Evolutionary conservation across 1,284 basidiomycete species (phyloP), one percentile per base, ranked within the genome.

Genomic region (Pseudozyma pruni): DNA sequence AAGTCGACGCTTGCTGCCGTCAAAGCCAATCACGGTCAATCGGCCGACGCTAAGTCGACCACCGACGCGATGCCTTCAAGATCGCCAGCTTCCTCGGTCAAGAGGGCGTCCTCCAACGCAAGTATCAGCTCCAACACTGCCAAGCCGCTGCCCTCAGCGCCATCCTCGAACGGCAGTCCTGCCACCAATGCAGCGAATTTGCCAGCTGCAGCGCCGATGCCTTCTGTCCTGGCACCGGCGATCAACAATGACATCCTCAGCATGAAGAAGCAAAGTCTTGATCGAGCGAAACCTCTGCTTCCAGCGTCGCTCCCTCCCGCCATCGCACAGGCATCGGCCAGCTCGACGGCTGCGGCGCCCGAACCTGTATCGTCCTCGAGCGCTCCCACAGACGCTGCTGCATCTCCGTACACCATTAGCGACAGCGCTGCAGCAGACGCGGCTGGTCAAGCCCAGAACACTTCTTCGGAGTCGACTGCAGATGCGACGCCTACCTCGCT

Each of bases 1-100:
- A 66, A 58, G 22, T 50, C 55, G 19, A 59, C 62, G 2, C 42
- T 66, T 14, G 62, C 62, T 39, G 51, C 62, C 19, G 62, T 35
- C 20, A 58, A 47, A 20, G 31, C 62, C 5, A 54, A 35, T n/a
- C 50, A 54, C 29, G 50, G 42, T 29, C 45, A 40, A 7, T 29
- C 25, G 8, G 38, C 50, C 37, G 54, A 38, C 39, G 17, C 35
- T 17, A 51, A 55, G n/a, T 40, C 61, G 5, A n/a, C 50, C 23
- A 19, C 32, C 13, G 39, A 44, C 8, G 35, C 47, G 16, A 9
- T 37, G 27, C 31, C 45, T 13, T 10, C 23, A 8, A 38, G 51
- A 16, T 40, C 48, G 23, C 38, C 54, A 6, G 46, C 54, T 2
- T 45, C 62, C 5, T 58, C 62, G 33, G 46, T 66, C 29, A 32